A percentile compares a stretch with the other conserved stretches of the same genome.
Evolutionary conservation across 257 asterid species (phyloP).

Genomic region (Cordia subcordata): DNA sequence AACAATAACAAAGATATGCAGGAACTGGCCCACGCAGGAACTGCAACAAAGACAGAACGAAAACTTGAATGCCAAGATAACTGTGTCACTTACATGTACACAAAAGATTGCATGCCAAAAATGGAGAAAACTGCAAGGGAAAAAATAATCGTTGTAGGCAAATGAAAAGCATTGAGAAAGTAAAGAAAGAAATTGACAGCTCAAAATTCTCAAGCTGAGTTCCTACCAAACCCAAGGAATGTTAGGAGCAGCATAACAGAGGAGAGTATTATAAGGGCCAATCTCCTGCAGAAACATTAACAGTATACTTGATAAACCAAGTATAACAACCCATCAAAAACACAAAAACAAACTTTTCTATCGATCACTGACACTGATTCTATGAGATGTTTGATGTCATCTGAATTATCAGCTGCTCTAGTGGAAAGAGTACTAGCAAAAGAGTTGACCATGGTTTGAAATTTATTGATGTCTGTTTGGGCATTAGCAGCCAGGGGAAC

Average conservation of each 20-base stretch:
- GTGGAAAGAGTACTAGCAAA: conserved; percentile 63
- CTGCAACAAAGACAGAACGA: neutral
- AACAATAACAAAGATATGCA: neutral
- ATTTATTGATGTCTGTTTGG: conserved; percentile 66
- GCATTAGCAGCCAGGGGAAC: conserved; percentile 56
- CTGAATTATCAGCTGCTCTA: conserved; percentile 51
- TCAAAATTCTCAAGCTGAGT: neutral
- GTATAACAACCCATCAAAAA: neutral
- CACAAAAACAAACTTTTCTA: no score
- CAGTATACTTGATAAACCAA: neutral
- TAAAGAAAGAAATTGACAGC: neutral
- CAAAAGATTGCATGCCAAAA: conserved; percentile 73
- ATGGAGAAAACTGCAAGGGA: conserved; percentile 63
- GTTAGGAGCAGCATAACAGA: conserved; percentile 82
- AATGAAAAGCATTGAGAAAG: neutral
- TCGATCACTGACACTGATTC: conserved; percentile 49
- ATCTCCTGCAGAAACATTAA: conserved; percentile 57
- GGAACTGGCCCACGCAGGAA: no score
- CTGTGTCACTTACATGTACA: conserved; percentile 63
- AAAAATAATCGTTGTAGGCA: conserved; percentile 14
- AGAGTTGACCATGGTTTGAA: conserved; percentile 63
- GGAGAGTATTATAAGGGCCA: conserved; percentile 79
- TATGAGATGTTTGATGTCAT: conserved; percentile 50
- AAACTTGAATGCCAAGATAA: neutral
- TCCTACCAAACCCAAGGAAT: conserved; percentile 83